Evolutionary conservation across 805 yeast species (phyloP).

Genomic region (Saccharomycopsis sp.): DNA sequence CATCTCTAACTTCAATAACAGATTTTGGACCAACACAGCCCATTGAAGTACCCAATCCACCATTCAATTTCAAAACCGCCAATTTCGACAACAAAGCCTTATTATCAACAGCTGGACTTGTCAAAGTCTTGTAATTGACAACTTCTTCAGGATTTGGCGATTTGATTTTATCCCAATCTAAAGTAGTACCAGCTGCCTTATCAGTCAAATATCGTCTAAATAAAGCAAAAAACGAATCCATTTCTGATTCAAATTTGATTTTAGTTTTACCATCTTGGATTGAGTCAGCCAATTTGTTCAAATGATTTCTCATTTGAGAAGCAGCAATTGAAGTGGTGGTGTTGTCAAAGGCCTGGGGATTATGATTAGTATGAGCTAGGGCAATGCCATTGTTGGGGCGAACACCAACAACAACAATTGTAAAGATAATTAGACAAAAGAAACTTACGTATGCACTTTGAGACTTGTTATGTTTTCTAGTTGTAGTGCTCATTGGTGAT

Average conservation of each 20-base stretch:
- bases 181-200: conserved; percentile 75
- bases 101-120: conserved; percentile 33
- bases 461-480: conserved; percentile 59
- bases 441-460: conserved; percentile 61
- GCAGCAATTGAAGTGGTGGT: conserved; percentile 94
- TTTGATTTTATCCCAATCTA: conserved; percentile 94
- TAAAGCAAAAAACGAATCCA: conserved; percentile 90
- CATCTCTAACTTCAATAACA: conserved; percentile 97
- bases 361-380: neutral
- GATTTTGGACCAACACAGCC: conserved; percentile 99
- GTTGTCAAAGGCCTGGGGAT: conserved; percentile 75
- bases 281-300: conserved; percentile 84
- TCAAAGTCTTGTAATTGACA: conserved; percentile 59
- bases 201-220: conserved; percentile 89
- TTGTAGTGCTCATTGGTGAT: conserved; percentile 17
- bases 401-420: neutral
- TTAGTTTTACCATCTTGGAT: conserved; percentile 41
- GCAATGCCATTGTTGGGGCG: neutral
- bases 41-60: conserved; percentile 99
- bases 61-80: conserved; percentile 93
- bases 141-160: conserved; percentile 90
- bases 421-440: conserved; percentile 1
- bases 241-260: conserved; percentile 70
- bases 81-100: conserved; percentile 60
- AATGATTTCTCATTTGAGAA: conserved; percentile 93